Base-by-base conservation (phyloP, 2,329 filamentous ascomycete genomes). In the Cytospora mali region DNA sequence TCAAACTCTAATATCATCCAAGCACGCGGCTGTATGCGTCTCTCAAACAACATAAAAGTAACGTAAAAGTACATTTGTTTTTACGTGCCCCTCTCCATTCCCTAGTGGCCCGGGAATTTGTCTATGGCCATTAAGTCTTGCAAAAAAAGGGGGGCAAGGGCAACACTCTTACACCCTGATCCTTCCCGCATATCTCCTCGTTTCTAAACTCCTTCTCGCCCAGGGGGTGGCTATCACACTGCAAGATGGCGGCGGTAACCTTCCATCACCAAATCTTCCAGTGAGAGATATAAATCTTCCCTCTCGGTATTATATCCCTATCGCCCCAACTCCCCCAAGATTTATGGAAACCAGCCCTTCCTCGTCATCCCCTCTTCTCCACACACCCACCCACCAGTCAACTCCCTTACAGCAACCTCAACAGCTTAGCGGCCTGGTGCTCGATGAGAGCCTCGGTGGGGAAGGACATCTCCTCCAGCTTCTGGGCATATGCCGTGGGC, bases 381-480 rank as follows among this genome's bases (percentile, higher is more conserved):
- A 27, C 13, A 21, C 49, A 3, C 6, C 49, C 6, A 6, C 25
- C 42, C n/a, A 7, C n/a, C 42, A 16, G 16, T 48, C n/a, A 10
- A 10, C 21, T 4, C n/a, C 21, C 50, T 61, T 65, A 65, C 53
- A 61, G 33, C 74, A 96, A 81, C 69, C 87, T 86, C 74, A 99
- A 83, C 71, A 98, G 83, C 87, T 97, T 98, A 70, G 89, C 92
- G 61, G 90, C 90, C 76, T 95, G 94, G 71, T 90, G 82, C 77
- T 92, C 89, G 74, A 99, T 97, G 71, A 96, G 83, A 68, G 88
- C 78, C 81, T 97, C 92, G 69, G 89, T 91, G 56, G 95, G 95
- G 89, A 99, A 99, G 72, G 84, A 84, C 92, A 99, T 90, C 80
- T 95, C 88, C 85, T 99, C 95, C 63, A 99, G 86, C 76, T 92